phyloP scores from a whole-genome alignment of 106 monocot genomes.

The Phalaenopsis equestris region DNA sequence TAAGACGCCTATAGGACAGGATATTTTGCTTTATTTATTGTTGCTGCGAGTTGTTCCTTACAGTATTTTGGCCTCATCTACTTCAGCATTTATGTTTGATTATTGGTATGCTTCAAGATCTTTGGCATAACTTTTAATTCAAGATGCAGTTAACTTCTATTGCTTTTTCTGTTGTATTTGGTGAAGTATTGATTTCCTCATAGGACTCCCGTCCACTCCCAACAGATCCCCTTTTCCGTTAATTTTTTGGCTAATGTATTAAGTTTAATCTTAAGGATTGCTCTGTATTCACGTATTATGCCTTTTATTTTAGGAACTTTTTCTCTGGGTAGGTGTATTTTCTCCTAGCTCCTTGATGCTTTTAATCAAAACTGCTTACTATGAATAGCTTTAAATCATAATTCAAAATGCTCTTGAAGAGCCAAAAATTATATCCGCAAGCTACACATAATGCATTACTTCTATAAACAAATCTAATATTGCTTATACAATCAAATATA shows the following conservation, averaged over 20 bases:
- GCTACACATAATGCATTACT: background rate
- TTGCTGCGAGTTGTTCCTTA: background rate
- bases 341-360: no score
- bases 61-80: background rate
- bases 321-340: no score
- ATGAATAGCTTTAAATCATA: background rate
- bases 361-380: no score
- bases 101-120: background rate
- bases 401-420: slow-evolving; percentile 65
- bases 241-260: no score
- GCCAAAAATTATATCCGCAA: slow-evolving; percentile 36
- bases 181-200: no score
- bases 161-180: no score
- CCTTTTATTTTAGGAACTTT: no score
- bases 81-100: background rate
- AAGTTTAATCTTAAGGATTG: no score
- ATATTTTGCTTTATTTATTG: background rate
- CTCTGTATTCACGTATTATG: no score
- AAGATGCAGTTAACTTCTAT: background rate
- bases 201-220: no score
- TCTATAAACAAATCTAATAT: background rate
- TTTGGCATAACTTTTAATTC: background rate
- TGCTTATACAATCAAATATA: background rate
- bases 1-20: background rate
- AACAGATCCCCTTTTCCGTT: no score